Conservation (phyloP, 176 grass and related monocot genomes). For the Zizania latifolia region DNA sequence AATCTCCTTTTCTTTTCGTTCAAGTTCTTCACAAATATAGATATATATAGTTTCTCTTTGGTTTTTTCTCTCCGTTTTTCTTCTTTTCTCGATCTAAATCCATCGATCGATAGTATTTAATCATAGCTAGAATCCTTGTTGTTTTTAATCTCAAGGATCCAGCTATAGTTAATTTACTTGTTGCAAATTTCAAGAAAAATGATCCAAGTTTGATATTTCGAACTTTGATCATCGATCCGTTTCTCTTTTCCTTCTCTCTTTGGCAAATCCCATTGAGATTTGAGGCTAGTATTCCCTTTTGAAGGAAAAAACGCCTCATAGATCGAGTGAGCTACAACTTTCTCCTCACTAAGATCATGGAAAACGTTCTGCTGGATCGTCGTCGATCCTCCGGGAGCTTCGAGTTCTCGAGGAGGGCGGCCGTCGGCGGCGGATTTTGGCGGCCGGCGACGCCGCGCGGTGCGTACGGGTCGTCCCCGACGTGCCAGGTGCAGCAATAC, state of each 20-base stretch:
- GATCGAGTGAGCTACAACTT: neutral
- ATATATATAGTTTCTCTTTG: constrained; percentile 27
- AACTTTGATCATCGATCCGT: neutral
- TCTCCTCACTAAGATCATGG: constrained; percentile 21
- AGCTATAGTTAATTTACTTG: neutral
- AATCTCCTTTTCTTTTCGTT: neutral
- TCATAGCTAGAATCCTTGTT: constrained; percentile 41
- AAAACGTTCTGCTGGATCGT: constrained; percentile 42
- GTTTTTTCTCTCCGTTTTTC: neutral
- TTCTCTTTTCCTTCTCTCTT: neutral
- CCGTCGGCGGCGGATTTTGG: constrained; percentile 1
- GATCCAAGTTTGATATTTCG: constrained; percentile 15
- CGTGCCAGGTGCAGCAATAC: constrained; percentile 16
- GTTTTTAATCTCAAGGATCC: constrained; percentile 48
- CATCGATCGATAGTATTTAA: neutral
- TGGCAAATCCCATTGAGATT: constrained; percentile 7
- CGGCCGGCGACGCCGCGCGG: constrained; percentile 1
- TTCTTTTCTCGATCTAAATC: constrained; percentile 14
- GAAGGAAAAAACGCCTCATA: neutral
- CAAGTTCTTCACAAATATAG: constrained; percentile 26
- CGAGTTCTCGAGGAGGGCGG: constrained; percentile 20
- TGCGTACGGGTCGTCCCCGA: constrained; percentile 3
- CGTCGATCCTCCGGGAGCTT: constrained; percentile 30
- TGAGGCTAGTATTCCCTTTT: neutral
- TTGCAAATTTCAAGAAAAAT: constrained; percentile 26